phyloP scores from a whole-genome alignment of 768 basidiomycete genomes.

The Lactarius hengduanensis region DNA sequence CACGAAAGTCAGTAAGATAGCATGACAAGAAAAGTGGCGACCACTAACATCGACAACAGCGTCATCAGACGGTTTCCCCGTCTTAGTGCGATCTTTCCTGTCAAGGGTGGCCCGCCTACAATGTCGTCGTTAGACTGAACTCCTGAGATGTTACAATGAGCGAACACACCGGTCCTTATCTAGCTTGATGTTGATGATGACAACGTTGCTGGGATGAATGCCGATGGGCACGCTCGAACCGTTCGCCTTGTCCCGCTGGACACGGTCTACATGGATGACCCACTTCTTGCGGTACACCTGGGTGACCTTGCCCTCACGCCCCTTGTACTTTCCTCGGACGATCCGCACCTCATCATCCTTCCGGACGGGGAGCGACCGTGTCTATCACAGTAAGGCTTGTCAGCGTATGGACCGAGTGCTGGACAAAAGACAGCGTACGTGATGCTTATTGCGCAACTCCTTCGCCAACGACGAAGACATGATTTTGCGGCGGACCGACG shows the following conservation, averaged over 20 bases:
- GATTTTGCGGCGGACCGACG: conserved; percentile 92
- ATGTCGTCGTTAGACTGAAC: conserved; percentile 12
- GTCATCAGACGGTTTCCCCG: conserved; percentile 49
- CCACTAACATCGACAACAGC: conserved; percentile 75
- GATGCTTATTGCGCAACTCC: conserved; percentile 90
- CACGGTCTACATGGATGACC: conserved; percentile 98
- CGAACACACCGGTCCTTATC: conserved; percentile 77
- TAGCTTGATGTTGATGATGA: conserved; percentile 88
- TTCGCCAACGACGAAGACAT: conserved; percentile 97
- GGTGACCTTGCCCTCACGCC: conserved; percentile 96
- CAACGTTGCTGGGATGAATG: conserved; percentile 95
- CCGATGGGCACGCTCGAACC: conserved; percentile 92
- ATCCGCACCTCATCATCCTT: conserved; percentile 99
- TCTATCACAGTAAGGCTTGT: conserved; percentile 42
- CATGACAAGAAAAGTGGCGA: conserved; percentile 12
- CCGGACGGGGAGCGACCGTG: conserved; percentile 90
- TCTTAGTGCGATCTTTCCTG: conserved; percentile 79
- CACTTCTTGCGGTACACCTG: conserved; percentile 99
- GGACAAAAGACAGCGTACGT: conserved; percentile 49
- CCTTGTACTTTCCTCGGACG: conserved; percentile 97
- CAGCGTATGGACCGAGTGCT: not conserved
- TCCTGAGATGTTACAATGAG: not conserved
- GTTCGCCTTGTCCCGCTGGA: conserved; percentile 96
- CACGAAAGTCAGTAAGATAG: conserved; percentile 26
- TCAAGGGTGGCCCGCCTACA: conserved; percentile 80